These are phyloP conservation scores for Allium cepa DNA, from an alignment of 106 monocot genomes.

Conservation along the genomic window DNA sequence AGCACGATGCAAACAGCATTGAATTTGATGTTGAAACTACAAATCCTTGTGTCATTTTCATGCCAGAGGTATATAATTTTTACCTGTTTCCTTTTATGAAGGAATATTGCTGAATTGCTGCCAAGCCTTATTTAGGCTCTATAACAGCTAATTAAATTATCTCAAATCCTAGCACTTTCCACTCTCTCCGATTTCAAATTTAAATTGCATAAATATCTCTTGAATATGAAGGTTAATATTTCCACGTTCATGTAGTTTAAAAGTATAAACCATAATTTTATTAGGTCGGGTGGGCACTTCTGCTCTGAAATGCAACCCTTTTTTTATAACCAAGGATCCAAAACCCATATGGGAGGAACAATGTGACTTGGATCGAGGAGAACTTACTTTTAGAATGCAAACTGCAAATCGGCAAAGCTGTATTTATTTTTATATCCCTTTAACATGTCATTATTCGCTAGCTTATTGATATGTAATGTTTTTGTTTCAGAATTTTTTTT, in stretches of 20 bases:
- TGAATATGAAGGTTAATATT: too few species aligned
- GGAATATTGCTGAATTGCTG: too few species aligned
- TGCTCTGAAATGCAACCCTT: neutral
- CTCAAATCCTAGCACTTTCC: too few species aligned
- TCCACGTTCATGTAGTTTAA: too few species aligned
- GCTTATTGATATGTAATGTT: neutral
- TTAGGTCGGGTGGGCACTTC: too few species aligned
- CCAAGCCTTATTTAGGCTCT: too few species aligned
- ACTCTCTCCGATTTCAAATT: too few species aligned
- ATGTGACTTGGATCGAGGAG: slow-evolving; percentile 78
- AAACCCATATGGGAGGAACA: slow-evolving; percentile 78
- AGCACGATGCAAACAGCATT: slow-evolving; percentile 59
- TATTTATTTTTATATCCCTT: slow-evolving; percentile 7
- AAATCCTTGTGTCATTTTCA: slow-evolving; percentile 63
- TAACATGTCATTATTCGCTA: too few species aligned
- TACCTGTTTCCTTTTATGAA: neutral
- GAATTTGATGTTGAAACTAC: slow-evolving; percentile 56
- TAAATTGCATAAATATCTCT: too few species aligned
- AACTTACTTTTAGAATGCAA: slow-evolving; percentile 24
- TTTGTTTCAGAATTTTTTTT: too few species aligned
- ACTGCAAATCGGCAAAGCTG: slow-evolving; percentile 55
- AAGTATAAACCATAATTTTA: too few species aligned
- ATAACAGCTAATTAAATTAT: too few species aligned
- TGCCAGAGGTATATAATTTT: slow-evolving; percentile 52
- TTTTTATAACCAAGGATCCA: slow-evolving; percentile 40